Conservation (phyloP, 441 rosid genomes). For the Arabidopsis hybrid region DNA sequence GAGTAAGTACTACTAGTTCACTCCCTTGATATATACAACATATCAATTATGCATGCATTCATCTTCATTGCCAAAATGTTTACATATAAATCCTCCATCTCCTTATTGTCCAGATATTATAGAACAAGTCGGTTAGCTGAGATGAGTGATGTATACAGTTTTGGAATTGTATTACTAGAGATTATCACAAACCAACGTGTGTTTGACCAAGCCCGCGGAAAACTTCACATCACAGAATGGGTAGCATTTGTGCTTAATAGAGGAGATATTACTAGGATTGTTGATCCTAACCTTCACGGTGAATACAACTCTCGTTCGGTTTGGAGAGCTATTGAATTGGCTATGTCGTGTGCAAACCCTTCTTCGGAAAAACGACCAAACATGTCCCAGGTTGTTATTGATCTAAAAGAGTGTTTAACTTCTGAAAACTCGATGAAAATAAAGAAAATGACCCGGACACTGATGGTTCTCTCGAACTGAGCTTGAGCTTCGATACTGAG, state of each 20-base stretch:
- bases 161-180: constrained; percentile 47
- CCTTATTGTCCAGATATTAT: background rate
- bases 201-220: constrained; percentile 23
- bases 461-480: background rate
- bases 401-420: constrained; percentile 51
- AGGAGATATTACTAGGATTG: constrained; percentile 51
- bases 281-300: constrained; percentile 56
- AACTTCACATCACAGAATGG: constrained; percentile 47
- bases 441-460: background rate
- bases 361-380: constrained; percentile 47
- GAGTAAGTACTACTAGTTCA: too few species aligned
- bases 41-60: too few species aligned
- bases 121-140: constrained; percentile 23
- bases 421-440: constrained; percentile 19
- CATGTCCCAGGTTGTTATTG: constrained; percentile 53
- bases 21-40: too few species aligned
- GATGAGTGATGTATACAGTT: constrained; percentile 48
- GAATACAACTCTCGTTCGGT: constrained; percentile 48
- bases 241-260: constrained; percentile 39
- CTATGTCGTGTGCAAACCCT: constrained; percentile 52
- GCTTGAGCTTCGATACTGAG: constrained; percentile 1
- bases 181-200: constrained; percentile 42
- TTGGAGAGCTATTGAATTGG: constrained; percentile 61
- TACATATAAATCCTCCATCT: too few species aligned
- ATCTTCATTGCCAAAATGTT: too few species aligned